These are phyloP conservation scores for Lichtheimia ramosa DNA, from an alignment of 371 early-diverging fungal genomes.

Conservation along the genomic window DNA sequence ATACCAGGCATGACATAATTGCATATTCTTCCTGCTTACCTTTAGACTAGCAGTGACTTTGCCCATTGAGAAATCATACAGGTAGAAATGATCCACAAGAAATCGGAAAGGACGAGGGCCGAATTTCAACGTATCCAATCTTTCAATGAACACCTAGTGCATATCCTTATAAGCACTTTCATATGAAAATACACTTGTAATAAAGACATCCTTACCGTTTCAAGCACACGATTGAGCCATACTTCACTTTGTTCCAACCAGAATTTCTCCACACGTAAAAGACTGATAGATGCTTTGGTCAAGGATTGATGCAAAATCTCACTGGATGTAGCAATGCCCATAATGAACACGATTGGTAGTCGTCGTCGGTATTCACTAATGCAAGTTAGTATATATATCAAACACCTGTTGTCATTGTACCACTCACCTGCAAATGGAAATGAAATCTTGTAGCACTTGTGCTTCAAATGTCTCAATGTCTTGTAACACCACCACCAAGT, in stretches of 20 bases:
- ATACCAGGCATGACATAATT: neutral
- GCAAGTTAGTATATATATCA: neutral
- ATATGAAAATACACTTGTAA: neutral
- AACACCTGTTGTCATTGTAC: too few relatives aligned
- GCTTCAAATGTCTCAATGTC: constrained; percentile 88
- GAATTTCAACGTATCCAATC: constrained; percentile 55
- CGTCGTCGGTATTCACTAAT: constrained; percentile 63
- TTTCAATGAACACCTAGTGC: constrained; percentile 58
- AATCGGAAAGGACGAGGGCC: constrained; percentile 73
- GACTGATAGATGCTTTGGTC: constrained; percentile 64
- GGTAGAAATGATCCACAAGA: constrained; percentile 75
- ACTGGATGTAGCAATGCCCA: constrained; percentile 86
- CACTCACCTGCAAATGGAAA: constrained; percentile 73
- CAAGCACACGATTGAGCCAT: constrained; percentile 76
- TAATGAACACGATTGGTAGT: constrained; percentile 78
- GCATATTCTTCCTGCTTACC: constrained; percentile 34
- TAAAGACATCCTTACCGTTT: constrained; percentile 40
- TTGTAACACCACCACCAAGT: constrained; percentile 76
- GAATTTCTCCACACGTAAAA: constrained; percentile 79
- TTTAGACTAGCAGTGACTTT: constrained; percentile 71
- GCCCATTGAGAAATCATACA: constrained; percentile 76
- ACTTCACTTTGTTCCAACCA: constrained; percentile 74
- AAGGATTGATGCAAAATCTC: constrained; percentile 81
- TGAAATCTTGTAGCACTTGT: constrained; percentile 69
- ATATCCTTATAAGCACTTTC: too few relatives aligned